Evolutionary conservation across 2,329 filamentous ascomycete species (phyloP), one percentile per base, ranked within the genome.

Genomic region (Exserohilum rostratum): DNA sequence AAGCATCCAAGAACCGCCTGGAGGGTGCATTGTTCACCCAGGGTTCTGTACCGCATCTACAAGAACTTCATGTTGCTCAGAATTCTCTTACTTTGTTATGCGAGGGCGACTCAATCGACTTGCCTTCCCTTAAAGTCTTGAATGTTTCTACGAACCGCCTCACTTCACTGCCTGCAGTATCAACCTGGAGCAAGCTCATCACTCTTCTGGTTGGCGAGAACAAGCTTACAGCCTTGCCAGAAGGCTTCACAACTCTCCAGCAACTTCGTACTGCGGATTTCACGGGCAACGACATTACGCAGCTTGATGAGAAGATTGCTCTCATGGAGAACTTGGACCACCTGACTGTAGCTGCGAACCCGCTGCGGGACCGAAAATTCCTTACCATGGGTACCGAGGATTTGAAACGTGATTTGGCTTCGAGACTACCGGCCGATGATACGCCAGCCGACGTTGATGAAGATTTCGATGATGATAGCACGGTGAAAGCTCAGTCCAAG

Each of bases 311-410:
- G 0, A 87, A 87, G 60, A 85, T 98, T 53, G 89, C 88, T 5
- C 79, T 85, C 22, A 96, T 98, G 91, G 86, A 91, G 5, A 87
- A 78, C 39, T 78, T 99, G 9, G 83, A 86, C 17, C 87, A 87
- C 70, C 83, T 98, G 37, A 86, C 88, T 4, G 80, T 99, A 29
- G 87, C 87, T 38, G 92, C 91, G n/a, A 99, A 99, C 67, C 95
- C 95, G 0, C 79, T 99, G 12, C 84, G 90, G 12, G 92, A 97
- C 71, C 92, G 90, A 71, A 96, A 92, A 71, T 91, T 95, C 63
- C 80, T 93, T 12, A 89, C 85, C 0, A 90, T 96, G 77, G 83
- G 84, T 18, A 92, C 90, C 0, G 89, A 91, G 12, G 90, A 95
- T 49, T 79, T 98, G 58, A 96, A 96, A 75, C 83, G 85, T 37